These are phyloP conservation scores for Phytophthora boehmeriae DNA, from an alignment of 352 stramenopile genomes.

Conservation along the genomic window DNA sequence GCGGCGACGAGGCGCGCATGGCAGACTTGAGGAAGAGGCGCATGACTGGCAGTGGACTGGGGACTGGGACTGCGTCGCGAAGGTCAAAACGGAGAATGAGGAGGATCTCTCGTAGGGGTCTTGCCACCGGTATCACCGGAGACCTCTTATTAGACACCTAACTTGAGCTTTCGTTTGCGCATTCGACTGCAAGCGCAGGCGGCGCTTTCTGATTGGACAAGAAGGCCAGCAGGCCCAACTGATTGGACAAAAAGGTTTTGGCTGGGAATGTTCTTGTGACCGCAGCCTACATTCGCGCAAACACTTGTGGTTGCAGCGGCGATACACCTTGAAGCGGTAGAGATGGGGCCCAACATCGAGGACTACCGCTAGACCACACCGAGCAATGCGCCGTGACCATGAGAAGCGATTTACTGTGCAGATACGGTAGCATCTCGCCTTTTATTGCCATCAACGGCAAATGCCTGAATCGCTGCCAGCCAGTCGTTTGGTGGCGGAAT, in stretches of 20 bases:
- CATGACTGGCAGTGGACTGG: constrained; percentile 41
- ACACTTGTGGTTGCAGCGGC: constrained; percentile 8
- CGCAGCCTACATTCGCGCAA: constrained; percentile 10
- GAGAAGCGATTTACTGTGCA: no score
- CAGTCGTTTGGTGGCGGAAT: constrained; percentile 11
- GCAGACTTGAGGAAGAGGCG: constrained; percentile 70
- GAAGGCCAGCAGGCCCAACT: not conserved
- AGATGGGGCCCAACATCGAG: not conserved
- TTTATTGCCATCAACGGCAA: no score
- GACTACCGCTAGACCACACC: no score
- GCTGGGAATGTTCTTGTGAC: constrained; percentile 20
- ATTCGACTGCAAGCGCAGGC: not conserved
- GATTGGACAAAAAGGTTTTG: not conserved
- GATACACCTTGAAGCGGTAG: constrained; percentile 10
- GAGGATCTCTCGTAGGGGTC: not conserved
- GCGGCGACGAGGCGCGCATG: constrained; percentile 45
- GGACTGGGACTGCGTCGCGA: constrained; percentile 11
- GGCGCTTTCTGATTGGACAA: no score
- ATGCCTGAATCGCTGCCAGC: not conserved
- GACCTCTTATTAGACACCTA: not conserved
- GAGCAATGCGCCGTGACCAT: no score
- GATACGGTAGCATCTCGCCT: no score
- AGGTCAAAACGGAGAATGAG: constrained; percentile 42
- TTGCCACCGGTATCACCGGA: constrained; percentile 2
- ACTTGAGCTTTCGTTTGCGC: constrained; percentile 1